Base-by-base conservation (phyloP, 129 eudicot species). In the Silybum marianum region DNA sequence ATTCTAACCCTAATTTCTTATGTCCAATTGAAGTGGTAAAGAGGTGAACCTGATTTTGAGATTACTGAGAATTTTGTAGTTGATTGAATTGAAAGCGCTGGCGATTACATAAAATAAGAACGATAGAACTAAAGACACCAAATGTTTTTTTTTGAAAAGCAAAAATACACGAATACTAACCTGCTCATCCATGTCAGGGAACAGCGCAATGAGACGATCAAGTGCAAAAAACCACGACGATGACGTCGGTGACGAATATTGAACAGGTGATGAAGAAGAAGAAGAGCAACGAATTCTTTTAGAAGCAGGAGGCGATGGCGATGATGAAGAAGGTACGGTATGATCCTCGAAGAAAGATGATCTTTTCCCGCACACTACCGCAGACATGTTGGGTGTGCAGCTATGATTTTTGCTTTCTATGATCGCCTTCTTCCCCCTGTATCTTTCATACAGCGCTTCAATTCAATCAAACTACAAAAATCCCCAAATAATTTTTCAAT, bases 101-200 rank as follows among this genome's bases (percentile, higher is more conserved):
- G 16, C 16, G 4, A 44, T 44, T 10, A 42, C 11, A 42, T 11
- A 42, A 69, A 69, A 13, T 1, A 19, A n/a, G n/a, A n/a, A n/a
- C n/a, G n/a, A 30, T 69, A 16, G 19, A 14, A 69, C 5, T 13
- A 40, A 40, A 69, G 16, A 69, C 5, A 28, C 39, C 28, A 69
- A 7, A 69, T 13, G 72, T 16, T 51, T 69, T 6, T 40, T 69
- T 69, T n/a, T 69, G 40, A 26, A 28, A 69, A 22, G 11, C 0
- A 38, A 25, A 76, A 13, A 2, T n/a, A 9, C 14, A 34, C 28
- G 7, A 14, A 16, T 10, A 66, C n/a, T 8, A 70, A 94, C 98
- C 97, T 89, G 90, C 66, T 86, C 90, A 75, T 94, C 97, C 97
- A 94, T 94, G 69, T 84, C 90, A 85, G 98, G 97, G 74, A 94